Base-by-base conservation (phyloP, 257 asterid genomes). In the Penstemon barbatus region DNA sequence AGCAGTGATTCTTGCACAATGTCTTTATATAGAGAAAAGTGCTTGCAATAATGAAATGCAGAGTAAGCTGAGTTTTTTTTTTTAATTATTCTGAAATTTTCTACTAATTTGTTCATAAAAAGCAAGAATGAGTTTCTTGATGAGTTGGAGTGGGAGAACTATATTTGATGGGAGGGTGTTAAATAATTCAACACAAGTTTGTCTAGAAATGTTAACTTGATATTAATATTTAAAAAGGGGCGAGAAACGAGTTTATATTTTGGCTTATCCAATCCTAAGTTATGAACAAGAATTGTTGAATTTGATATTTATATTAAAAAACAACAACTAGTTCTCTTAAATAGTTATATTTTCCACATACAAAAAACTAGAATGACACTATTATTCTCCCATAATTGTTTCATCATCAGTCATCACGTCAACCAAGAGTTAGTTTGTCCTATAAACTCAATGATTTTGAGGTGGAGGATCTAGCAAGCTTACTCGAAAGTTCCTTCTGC, bases 11-110 rank as follows among this genome's bases (percentile, higher is more conserved):
- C 77, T 93, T 76, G 97, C 95, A 7, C 86, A 78, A 7, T 93
- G 97, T 74, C 78, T 84, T 75, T 73, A 80, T 58, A 80, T 90
- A 59, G 87, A 88, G 88, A 90, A 81, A 79, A 78, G 78, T 57
- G 79, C 86, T 52, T 88, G 96, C 45, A 79, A 66, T 80, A 97
- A 90, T 74, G 99, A 93, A 78, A 52, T 86, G 76, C 96, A 87
- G 77, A 77, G 96, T 89, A 83, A 69, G 87, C 66, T 40, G 50
- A 18, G 40, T 53, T 65, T 65, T 40, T 61, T n/a, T 25, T 25
- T 25, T 25, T 25, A 25, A 25, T 25, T 25, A 25, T 25, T 25
- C 8, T 59, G 0, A 8, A 36, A 5, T 15, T 60, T 46, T 55
- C 33, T 52, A 37, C 19, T 58, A 38, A 8, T 57, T 11, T n/a